These are phyloP conservation scores for Pulveroboletus ravenelii DNA, from an alignment of 768 basidiomycete species.

Conservation along the genomic window DNA sequence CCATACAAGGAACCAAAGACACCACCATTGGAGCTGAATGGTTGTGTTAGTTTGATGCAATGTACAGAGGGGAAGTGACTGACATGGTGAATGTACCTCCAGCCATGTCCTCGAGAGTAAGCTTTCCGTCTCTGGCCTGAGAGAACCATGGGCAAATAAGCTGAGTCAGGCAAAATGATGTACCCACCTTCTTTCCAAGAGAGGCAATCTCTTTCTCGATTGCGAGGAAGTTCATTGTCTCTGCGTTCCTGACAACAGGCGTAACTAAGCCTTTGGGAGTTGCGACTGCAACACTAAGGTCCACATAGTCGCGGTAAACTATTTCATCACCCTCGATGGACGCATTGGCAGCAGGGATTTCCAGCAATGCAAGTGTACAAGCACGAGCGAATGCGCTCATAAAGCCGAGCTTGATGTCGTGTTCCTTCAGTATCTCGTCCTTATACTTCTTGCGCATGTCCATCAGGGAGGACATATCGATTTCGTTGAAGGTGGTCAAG, in stretches of 20 bases:
- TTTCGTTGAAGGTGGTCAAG: constrained; percentile 98
- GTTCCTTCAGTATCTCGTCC: constrained; percentile 82
- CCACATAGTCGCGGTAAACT: constrained; percentile 88
- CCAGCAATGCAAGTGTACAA: constrained; percentile 74
- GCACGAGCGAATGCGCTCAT: constrained; percentile 97
- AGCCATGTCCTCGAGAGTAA: constrained; percentile 97
- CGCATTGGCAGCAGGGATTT: constrained; percentile 93
- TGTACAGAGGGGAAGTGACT: constrained; percentile 26
- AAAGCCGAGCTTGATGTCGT: constrained; percentile 95
- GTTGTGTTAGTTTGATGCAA: not conserved
- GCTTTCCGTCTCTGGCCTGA: constrained; percentile 84
- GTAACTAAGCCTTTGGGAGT: constrained; percentile 98
- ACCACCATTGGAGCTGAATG: constrained; percentile 87
- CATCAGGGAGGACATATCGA: constrained; percentile 97
- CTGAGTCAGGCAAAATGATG: not conserved
- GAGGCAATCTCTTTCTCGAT: constrained; percentile 91
- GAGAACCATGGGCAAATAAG: constrained; percentile 7
- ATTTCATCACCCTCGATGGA: constrained; percentile 93
- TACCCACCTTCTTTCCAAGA: constrained; percentile 78
- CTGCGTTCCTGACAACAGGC: constrained; percentile 89
- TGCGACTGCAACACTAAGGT: constrained; percentile 92
- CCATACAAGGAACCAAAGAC: constrained; percentile 97
- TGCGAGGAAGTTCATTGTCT: constrained; percentile 78
- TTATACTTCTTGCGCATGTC: constrained; percentile 93
- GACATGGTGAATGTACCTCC: constrained; percentile 99